Conservation (phyloP, 441 rosid genomes). For the Adansonia madagascariensis region DNA sequence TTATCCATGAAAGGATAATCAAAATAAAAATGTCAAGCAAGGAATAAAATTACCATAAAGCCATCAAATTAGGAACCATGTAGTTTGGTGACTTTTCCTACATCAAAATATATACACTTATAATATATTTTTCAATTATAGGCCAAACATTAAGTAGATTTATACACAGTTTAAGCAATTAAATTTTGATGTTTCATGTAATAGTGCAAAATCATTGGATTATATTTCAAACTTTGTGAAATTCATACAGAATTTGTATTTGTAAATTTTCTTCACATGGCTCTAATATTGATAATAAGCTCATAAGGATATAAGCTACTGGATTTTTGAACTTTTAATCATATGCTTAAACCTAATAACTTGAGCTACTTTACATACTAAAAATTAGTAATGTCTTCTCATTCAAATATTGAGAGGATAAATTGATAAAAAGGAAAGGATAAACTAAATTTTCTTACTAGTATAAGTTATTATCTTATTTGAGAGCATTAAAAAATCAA, state of each 20-base stretch:
- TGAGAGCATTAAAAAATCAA: no score
- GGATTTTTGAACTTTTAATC: background rate
- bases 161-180: background rate
- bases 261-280: background rate
- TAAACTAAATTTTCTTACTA: no score
- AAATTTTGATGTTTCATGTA: background rate
- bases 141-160: background rate
- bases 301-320: background rate
- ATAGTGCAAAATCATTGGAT: background rate
- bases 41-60: conserved; percentile 59
- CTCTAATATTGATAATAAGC: background rate
- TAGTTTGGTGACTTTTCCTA: conserved; percentile 79
- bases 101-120: conserved; percentile 75
- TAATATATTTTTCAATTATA: conserved; percentile 25
- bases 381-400: background rate
- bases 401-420: no score
- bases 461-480: no score
- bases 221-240: background rate
- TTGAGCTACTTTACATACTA: background rate
- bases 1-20: background rate
- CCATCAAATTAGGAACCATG: conserved; percentile 67
- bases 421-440: no score
- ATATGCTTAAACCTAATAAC: background rate
- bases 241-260: background rate
- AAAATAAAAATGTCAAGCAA: background rate